These are phyloP conservation scores for Claviceps capensis DNA, from an alignment of 2,329 filamentous ascomycete species.

Conservation along the genomic window DNA sequence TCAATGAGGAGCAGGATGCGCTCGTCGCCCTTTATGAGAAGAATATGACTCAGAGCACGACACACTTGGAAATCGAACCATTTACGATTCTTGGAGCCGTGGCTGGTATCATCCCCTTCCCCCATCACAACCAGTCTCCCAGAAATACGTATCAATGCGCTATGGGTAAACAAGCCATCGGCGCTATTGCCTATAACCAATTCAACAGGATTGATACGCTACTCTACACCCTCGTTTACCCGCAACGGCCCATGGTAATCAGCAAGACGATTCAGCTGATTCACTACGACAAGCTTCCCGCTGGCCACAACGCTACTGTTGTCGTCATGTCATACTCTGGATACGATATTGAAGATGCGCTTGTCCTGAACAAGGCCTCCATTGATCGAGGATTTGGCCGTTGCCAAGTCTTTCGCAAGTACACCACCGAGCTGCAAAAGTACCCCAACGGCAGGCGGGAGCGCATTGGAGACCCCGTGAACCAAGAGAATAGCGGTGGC, in stretches of 20 bases:
- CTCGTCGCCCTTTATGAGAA: slow-evolving; percentile 83
- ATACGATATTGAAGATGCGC: slow-evolving; percentile 97
- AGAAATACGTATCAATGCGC: slow-evolving; percentile 98
- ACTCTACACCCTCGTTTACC: slow-evolving; percentile 93
- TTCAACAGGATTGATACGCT: slow-evolving; percentile 94
- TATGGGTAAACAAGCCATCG: slow-evolving; percentile 99
- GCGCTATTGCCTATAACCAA: slow-evolving; percentile 95
- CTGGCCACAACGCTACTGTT: slow-evolving; percentile 91
- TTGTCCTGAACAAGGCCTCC: slow-evolving; percentile 93
- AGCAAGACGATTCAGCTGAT: slow-evolving; percentile 93
- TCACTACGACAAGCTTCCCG: slow-evolving; percentile 93
- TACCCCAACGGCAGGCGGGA: slow-evolving; percentile 70
- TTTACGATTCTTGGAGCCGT: slow-evolving; percentile 95
- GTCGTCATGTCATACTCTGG: slow-evolving; percentile 99
- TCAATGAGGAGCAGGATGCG: slow-evolving; percentile 96
- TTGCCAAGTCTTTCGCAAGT: slow-evolving; percentile 97
- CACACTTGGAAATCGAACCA: slow-evolving; percentile 93
- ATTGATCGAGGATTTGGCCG: slow-evolving; percentile 90
- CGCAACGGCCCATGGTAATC: slow-evolving; percentile 94
- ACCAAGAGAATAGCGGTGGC: slow-evolving; percentile 39
- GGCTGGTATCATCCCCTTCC: slow-evolving; percentile 91
- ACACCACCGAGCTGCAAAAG: slow-evolving; percentile 70
- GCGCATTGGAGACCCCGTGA: slow-evolving; percentile 45
- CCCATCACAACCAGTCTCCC: slow-evolving; percentile 97
- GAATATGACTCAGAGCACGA: slow-evolving; percentile 70